phyloP scores from a whole-genome alignment of 495 filamentous ascomycete genomes.

The Hyaloscypha variabilis region DNA sequence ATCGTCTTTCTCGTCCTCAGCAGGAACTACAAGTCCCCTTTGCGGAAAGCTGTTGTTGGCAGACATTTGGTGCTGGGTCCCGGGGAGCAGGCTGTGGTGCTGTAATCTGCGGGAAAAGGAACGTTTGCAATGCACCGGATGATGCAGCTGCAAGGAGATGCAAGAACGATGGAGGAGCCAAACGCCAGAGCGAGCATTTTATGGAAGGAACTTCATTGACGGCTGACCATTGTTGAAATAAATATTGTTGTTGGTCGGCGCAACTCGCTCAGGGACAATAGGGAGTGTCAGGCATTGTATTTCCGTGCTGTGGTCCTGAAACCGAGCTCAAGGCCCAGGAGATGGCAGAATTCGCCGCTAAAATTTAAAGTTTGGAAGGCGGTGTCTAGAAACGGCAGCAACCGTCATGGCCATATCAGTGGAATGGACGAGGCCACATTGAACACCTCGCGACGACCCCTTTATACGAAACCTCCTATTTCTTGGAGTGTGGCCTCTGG shows the following conservation, averaged over 20 bases:
- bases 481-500: neutral
- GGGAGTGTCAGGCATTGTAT: neutral
- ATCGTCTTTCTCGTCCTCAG: slow-evolving; percentile 11
- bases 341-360: slow-evolving; percentile 23
- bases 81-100: slow-evolving; percentile 13
- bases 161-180: slow-evolving; percentile 20
- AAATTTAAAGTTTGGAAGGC: slow-evolving; percentile 27
- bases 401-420: neutral
- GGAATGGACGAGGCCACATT: neutral
- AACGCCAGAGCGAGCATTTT: slow-evolving; percentile 23
- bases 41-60: slow-evolving; percentile 28
- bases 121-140: slow-evolving; percentile 23
- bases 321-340: slow-evolving; percentile 20
- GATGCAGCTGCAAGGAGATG: slow-evolving; percentile 17
- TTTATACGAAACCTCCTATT: neutral
- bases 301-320: slow-evolving; percentile 24
- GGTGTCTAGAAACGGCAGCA: slow-evolving; percentile 7
- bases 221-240: slow-evolving; percentile 11
- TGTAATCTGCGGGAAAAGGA: slow-evolving; percentile 26
- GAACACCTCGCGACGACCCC: neutral
- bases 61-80: slow-evolving; percentile 25
- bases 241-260: slow-evolving; percentile 10
- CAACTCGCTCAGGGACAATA: slow-evolving; percentile 1
- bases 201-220: neutral
- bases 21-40: slow-evolving; percentile 24